Evolutionary conservation across 2,329 filamentous ascomycete species (phyloP), one percentile per base, ranked within the genome.

Genomic region (Botryotinia narcissicola): DNA sequence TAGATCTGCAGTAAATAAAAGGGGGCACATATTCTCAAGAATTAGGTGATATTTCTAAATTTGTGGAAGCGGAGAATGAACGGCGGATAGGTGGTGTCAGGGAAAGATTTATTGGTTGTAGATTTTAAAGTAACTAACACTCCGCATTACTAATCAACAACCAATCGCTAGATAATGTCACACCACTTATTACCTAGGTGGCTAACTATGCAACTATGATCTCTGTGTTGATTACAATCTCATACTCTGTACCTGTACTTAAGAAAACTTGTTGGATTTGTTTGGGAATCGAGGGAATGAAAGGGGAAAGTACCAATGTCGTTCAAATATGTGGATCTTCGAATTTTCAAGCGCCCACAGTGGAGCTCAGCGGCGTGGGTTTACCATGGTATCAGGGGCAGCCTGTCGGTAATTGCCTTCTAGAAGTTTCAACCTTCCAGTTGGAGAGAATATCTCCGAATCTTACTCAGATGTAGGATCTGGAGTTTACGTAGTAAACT

Each of bases 321-420:
- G 46, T 67, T 67, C 46, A 29, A 29, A 46, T 37, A n/a, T 61
- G 18, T 40, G 35, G 48, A 68, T 57, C 46, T 48, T 35, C 44
- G 12, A 51, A n/a, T n/a, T 35, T 37, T 32, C 20, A 37, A 66
- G 20, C 29, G 32, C 44, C 63, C 63, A 57, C 18, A 42, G 48
- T 69, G 66, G 66, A 69, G 35, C 66, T 57, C 48, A 69, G 54
- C 66, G 66, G 66, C 66, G 48, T 57, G 20, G 48, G 42, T 57
- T 67, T 67, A 54, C 48, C 66, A 69, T 69, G 66, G 48, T 35
- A 57, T 69, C 35, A 72, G 62, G 71, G 71, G 62, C 18, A 29
- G 29, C 32, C 42, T 57, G 60, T 60, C 71, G 71, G 71, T 72
- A 72, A 72, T 72, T 72, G n/a, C 29, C 51, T 72, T 68, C 48